Conservation (phyloP, 139 green algal genomes). For the Trebouxia sp. region DNA sequence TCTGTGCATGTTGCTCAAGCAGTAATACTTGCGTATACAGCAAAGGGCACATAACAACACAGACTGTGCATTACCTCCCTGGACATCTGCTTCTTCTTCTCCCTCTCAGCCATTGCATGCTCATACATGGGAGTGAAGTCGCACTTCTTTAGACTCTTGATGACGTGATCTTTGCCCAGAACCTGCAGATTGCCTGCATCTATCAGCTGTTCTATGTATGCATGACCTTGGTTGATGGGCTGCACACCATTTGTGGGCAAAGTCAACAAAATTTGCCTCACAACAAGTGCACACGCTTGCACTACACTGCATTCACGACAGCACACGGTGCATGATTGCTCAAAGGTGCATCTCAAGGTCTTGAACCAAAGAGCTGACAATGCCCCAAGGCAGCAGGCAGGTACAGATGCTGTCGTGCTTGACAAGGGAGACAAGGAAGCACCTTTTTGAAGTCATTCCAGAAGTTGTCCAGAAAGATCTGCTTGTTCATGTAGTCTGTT, state of each 20-base stretch:
- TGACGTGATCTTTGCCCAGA: constrained; percentile 85
- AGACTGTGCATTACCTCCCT: constrained; percentile 74
- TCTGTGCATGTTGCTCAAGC: too few relatives aligned
- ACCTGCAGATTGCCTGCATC: not conserved
- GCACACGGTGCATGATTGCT: not conserved
- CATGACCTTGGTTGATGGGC: not conserved
- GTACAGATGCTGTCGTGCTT: too few relatives aligned
- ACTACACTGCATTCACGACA: not conserved
- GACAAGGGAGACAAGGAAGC: too few relatives aligned
- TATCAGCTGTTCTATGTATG: not conserved
- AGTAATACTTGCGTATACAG: too few relatives aligned
- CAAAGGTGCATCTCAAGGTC: not conserved
- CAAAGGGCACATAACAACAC: too few relatives aligned
- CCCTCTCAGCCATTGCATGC: constrained; percentile 81
- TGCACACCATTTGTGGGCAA: not conserved
- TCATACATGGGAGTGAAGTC: constrained; percentile 98
- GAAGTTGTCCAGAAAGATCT: constrained; percentile 92
- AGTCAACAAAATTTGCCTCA: not conserved
- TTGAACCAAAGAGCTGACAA: not conserved
- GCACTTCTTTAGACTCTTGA: constrained; percentile 85
- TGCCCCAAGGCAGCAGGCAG: too few relatives aligned
- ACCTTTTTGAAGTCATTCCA: constrained; percentile 92
- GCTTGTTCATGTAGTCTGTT: constrained; percentile 96
- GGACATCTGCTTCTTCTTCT: constrained; percentile 88
- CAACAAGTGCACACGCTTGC: not conserved